These are phyloP conservation scores for Ophiostoma angusticollis DNA, from an alignment of 2,329 filamentous ascomycete genomes.

Conservation along the genomic window DNA sequence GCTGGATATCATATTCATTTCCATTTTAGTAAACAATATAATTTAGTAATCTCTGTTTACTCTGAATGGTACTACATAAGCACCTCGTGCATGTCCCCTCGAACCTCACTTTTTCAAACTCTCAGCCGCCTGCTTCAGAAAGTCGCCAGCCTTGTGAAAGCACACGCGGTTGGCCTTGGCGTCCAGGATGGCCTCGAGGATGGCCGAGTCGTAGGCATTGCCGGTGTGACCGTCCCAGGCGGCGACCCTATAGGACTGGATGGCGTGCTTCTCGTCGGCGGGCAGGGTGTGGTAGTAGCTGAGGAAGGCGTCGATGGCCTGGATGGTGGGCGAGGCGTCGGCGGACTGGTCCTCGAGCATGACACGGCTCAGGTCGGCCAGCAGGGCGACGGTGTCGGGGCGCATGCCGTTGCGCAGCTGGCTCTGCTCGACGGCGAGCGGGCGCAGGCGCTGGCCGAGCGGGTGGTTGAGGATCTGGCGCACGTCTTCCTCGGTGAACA, in stretches of 20 bases:
- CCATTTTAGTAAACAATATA: no score
- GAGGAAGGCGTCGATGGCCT: slow-evolving; percentile 18
- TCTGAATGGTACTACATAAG: no score
- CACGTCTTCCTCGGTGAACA: slow-evolving; percentile 19
- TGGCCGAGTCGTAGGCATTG: slow-evolving; percentile 18
- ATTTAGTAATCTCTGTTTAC: no score
- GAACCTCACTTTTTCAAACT: slow-evolving; percentile 6
- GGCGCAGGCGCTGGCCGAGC: slow-evolving; percentile 16
- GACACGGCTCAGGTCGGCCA: slow-evolving; percentile 13
- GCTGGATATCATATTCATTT: background rate
- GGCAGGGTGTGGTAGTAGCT: slow-evolving; percentile 17
- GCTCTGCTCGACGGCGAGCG: slow-evolving; percentile 15
- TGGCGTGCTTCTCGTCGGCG: slow-evolving; percentile 15
- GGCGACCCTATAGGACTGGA: slow-evolving; percentile 17
- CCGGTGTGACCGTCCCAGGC: slow-evolving; percentile 19
- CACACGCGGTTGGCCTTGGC: slow-evolving; percentile 19
- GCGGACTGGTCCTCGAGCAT: slow-evolving; percentile 17
- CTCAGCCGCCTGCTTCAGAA: slow-evolving; percentile 12
- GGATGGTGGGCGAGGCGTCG: slow-evolving; percentile 14
- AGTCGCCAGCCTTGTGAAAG: slow-evolving; percentile 15
- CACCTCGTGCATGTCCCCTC: no score
- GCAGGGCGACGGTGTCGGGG: slow-evolving; percentile 14
- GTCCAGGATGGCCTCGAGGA: slow-evolving; percentile 18
- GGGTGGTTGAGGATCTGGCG: slow-evolving; percentile 17
- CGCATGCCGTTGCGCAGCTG: slow-evolving; percentile 17